Conservation (phyloP, 2,329 filamentous ascomycete species). For the Fusarium sp. region DNA sequence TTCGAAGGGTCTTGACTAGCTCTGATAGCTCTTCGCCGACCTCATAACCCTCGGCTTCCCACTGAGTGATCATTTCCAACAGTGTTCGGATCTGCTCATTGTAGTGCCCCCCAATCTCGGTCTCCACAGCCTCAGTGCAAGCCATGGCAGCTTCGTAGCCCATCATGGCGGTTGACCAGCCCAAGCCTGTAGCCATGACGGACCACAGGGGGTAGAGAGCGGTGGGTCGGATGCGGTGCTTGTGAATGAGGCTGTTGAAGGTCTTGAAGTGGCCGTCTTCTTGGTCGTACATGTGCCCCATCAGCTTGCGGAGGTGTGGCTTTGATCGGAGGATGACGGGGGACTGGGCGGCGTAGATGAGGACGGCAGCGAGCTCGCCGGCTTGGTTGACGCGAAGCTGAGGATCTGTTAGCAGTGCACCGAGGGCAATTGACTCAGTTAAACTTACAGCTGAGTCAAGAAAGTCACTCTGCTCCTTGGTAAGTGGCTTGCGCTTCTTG, state of each 20-base stretch:
- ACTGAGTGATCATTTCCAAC: slow-evolving; percentile 82
- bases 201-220: slow-evolving; percentile 94
- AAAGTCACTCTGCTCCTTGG: slow-evolving; percentile 77
- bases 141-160: slow-evolving; percentile 97
- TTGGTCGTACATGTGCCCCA: slow-evolving; percentile 99
- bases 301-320: slow-evolving; percentile 88
- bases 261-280: slow-evolving; percentile 88
- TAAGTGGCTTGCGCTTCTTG: slow-evolving; percentile 70
- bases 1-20: slow-evolving; percentile 78
- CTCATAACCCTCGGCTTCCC: slow-evolving; percentile 82
- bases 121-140: slow-evolving; percentile 98
- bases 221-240: slow-evolving; percentile 91
- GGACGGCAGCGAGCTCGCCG: slow-evolving; percentile 93
- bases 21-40: slow-evolving; percentile 81
- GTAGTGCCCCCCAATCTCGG: slow-evolving; percentile 96
- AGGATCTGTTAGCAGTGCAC: slow-evolving; percentile 14
- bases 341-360: slow-evolving; percentile 93
- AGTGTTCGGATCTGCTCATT: slow-evolving; percentile 89
- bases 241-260: slow-evolving; percentile 86
- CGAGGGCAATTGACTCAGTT: neutral
- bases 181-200: slow-evolving; percentile 80
- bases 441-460: slow-evolving; percentile 76
- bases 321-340: slow-evolving; percentile 83
- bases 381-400: slow-evolving; percentile 96
- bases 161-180: slow-evolving; percentile 90